Percentiles rank a stretch among this genome's conserved stretches.
Evolutionary conservation across 345 rosid species (phyloP).

Genomic region (Gossypium bickii): DNA sequence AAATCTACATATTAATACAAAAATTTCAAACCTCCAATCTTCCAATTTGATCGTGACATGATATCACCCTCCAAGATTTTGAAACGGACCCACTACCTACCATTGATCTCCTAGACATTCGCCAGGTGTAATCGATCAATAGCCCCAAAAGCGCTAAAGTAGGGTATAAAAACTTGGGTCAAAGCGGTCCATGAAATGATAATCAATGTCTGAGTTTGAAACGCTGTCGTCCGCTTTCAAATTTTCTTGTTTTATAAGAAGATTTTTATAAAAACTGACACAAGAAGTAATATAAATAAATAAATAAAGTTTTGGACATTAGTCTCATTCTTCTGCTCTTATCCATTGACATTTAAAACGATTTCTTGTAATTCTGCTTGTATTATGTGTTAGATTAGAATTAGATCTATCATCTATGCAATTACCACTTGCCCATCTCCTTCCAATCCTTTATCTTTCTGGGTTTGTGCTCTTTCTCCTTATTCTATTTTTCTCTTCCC

Average conservation of each 20-base stretch:
- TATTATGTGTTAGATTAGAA: background rate
- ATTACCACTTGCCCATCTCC: background rate
- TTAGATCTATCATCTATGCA: background rate
- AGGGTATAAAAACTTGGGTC: no score
- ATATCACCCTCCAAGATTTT: no score
- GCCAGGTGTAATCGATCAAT: no score
- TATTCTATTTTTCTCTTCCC: background rate
- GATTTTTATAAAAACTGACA: background rate
- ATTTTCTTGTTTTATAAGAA: background rate
- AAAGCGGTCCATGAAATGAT: background rate
- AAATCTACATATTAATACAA: no score
- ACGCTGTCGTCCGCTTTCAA: background rate
- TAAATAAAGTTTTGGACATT: background rate
- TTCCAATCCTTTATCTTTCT: constrained; percentile 3
- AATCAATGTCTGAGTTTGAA: background rate
- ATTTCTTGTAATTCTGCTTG: background rate
- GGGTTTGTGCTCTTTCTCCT: constrained; percentile 32
- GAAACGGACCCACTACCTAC: no score
- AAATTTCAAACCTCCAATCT: no score
- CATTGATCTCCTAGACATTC: no score
- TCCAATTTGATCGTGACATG: no score
- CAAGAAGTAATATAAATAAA: background rate
- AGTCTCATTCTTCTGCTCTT: constrained; percentile 8
- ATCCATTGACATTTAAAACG: background rate
- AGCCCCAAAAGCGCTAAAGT: background rate